These are phyloP conservation scores for Aleurites moluccanus DNA, from an alignment of 441 rosid species.

Conservation along the genomic window DNA sequence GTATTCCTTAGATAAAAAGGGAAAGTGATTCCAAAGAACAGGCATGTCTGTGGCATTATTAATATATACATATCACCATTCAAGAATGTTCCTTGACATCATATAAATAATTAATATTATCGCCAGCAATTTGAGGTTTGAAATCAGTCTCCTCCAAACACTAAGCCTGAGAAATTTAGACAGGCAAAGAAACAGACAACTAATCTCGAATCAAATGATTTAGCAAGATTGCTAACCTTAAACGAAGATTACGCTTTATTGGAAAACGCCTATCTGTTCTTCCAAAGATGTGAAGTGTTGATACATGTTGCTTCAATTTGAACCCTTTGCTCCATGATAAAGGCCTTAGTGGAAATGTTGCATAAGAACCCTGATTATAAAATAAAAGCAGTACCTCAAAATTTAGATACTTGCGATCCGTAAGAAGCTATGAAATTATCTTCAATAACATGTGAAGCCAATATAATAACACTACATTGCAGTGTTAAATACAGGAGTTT, in stretches of 20 bases:
- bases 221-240: slow-evolving; percentile 45
- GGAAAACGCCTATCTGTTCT: slow-evolving; percentile 47
- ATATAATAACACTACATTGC: neutral
- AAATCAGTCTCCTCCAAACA: slow-evolving; percentile 1
- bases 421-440: neutral
- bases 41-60: neutral
- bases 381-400: slow-evolving; percentile 11
- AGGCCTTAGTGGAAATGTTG: slow-evolving; percentile 50
- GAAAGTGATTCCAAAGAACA: slow-evolving; percentile 8
- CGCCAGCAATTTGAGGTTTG: neutral
- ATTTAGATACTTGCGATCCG: slow-evolving; percentile 13
- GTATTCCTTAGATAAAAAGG: neutral
- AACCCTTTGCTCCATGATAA: slow-evolving; percentile 60
- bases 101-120: neutral
- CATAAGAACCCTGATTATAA: slow-evolving; percentile 60
- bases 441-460: neutral
- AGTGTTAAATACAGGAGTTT: neutral
- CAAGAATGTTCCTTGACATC: neutral
- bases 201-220: neutral
- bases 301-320: slow-evolving; percentile 42
- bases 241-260: slow-evolving; percentile 41
- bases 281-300: slow-evolving; percentile 44
- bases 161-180: neutral
- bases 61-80: neutral
- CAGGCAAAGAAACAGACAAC: neutral